phyloP scores from a whole-genome alignment of 768 basidiomycete species.

The Russula emetica region DNA sequence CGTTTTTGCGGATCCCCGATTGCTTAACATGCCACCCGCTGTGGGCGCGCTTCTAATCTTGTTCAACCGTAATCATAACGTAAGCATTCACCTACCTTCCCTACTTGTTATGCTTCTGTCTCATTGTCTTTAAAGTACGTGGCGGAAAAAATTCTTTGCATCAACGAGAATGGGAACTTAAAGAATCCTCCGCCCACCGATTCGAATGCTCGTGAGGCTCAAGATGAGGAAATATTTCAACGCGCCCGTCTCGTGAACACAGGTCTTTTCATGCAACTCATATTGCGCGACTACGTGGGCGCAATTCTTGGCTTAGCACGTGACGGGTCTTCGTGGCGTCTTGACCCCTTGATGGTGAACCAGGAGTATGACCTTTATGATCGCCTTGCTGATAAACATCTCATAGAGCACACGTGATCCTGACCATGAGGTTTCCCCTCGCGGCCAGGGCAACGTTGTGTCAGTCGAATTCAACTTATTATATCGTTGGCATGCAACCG shows the following conservation, averaged over 20 bases:
- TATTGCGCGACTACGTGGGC: conserved; percentile 70
- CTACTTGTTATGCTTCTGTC: neutral
- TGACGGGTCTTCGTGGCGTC: conserved; percentile 60
- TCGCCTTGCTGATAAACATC: neutral
- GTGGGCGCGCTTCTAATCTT: conserved; percentile 64
- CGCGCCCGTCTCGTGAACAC: conserved; percentile 70
- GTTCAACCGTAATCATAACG: conserved; percentile 71
- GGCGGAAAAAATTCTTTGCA: conserved; percentile 57
- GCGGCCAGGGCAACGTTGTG: conserved; percentile 71
- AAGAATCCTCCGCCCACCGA: conserved; percentile 27
- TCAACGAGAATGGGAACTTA: conserved; percentile 62
- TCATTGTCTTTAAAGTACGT: conserved; percentile 48
- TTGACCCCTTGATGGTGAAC: conserved; percentile 60
- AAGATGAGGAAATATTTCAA: conserved; percentile 77
- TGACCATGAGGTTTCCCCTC: conserved; percentile 50
- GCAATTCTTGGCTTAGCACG: conserved; percentile 66
- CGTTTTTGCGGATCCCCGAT: conserved; percentile 60
- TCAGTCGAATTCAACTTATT: conserved; percentile 70
- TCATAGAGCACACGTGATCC: conserved; percentile 47
- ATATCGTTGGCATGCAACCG: conserved; percentile 36
- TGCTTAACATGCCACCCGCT: conserved; percentile 70
- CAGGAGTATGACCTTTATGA: neutral
- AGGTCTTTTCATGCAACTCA: conserved; percentile 65
- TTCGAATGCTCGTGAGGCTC: conserved; percentile 33
- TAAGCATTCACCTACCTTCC: conserved; percentile 32